phyloP scores from a whole-genome alignment of 208 protist species.

The Herpetomonas tarakana region DNA sequence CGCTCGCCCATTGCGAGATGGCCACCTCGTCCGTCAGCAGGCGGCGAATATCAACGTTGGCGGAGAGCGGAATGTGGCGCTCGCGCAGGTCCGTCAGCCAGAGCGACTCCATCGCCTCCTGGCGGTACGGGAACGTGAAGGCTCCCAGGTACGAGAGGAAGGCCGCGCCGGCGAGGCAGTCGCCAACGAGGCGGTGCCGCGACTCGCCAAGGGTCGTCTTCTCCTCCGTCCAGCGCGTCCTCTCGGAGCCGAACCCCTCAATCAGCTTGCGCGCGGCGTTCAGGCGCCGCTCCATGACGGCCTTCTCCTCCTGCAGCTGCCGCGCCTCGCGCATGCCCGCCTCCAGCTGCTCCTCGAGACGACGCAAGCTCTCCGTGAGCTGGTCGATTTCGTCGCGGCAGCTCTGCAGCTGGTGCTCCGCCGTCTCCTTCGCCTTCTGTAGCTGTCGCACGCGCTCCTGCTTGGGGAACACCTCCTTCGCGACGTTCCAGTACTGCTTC shows the following conservation, averaged over 20 bases:
- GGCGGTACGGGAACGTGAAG: conserved; percentile 97
- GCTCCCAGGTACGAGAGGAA: conserved; percentile 98
- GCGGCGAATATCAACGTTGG: conserved; percentile 84
- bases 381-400: conserved; percentile 90
- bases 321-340: conserved; percentile 90
- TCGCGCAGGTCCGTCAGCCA: conserved; percentile 92
- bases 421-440: conserved; percentile 90
- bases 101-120: conserved; percentile 88
- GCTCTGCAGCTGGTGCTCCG: conserved; percentile 82
- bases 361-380: conserved; percentile 88
- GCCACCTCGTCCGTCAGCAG: conserved; percentile 97
- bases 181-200: conserved; percentile 93
- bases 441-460: conserved; percentile 91
- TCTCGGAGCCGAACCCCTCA: conserved; percentile 96
- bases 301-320: conserved; percentile 91
- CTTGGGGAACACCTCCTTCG: conserved; percentile 97
- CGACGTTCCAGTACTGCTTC: conserved; percentile 97
- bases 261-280: conserved; percentile 96
- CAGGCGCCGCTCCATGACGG: conserved; percentile 94
- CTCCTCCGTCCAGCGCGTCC: conserved; percentile 95
- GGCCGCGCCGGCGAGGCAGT: conserved; percentile 96
- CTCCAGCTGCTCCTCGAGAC: conserved; percentile 92
- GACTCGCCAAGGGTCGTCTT: conserved; percentile 85
- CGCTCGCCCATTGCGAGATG: conserved; percentile 95
- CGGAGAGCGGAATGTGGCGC: conserved; percentile 88